These are phyloP conservation scores for Akebia trifoliata DNA, from an alignment of 164 flowering plant genomes.

Conservation along the genomic window DNA sequence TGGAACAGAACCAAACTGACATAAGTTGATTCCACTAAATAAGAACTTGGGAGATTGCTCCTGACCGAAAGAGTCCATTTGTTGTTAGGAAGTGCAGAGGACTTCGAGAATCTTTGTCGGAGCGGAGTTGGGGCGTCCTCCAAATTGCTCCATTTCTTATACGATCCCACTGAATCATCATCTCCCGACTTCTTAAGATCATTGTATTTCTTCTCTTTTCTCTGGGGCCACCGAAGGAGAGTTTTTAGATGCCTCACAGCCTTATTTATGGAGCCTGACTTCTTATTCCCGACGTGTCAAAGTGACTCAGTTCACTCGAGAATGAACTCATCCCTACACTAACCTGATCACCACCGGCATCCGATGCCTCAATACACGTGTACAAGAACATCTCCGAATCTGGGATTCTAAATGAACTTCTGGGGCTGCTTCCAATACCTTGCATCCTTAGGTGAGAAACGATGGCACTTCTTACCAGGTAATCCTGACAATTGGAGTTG, in stretches of 20 bases:
- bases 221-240: conserved; percentile 53
- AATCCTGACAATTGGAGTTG: conserved; percentile 36
- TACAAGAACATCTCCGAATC: conserved; percentile 74
- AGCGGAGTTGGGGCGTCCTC: conserved; percentile 57
- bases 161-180: conserved; percentile 24
- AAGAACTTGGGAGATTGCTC: conserved; percentile 63
- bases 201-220: conserved; percentile 33
- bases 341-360: conserved; percentile 22
- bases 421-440: conserved; percentile 68
- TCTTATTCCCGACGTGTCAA: conserved; percentile 30
- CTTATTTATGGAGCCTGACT: conserved; percentile 27
- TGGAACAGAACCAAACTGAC: too few species aligned
- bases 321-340: conserved; percentile 31
- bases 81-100: conserved; percentile 45
- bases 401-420: conserved; percentile 77
- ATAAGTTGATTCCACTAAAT: too few species aligned
- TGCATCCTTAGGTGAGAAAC: conserved; percentile 53
- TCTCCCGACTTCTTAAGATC: too few species aligned
- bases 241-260: conserved; percentile 52
- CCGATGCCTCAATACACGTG: conserved; percentile 47
- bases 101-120: conserved; percentile 56
- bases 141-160: conserved; percentile 26
- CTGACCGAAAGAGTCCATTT: conserved; percentile 65
- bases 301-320: conserved; percentile 38
- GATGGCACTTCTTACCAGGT: conserved; percentile 38